Percentiles rank a stretch among this genome's conserved stretches.
phyloP scores from a whole-genome alignment of 1,284 basidiomycete species.

The Agaricales sp. region DNA sequence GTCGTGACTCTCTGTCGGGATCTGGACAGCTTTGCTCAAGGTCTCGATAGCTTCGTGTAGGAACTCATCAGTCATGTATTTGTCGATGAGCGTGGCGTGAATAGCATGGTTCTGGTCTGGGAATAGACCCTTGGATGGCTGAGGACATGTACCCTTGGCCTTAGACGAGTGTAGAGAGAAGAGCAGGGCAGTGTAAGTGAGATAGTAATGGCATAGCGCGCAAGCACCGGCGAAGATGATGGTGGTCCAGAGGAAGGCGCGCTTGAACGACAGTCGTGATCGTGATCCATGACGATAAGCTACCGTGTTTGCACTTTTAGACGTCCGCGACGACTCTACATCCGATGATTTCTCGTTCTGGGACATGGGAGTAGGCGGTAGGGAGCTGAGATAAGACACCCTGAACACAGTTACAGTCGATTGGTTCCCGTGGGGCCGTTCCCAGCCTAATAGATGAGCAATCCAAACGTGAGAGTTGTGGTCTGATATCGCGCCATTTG shows the following conservation, averaged over 20 bases:
- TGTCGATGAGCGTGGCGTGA: neutral
- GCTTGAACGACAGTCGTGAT: neutral
- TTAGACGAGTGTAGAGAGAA: too few species aligned
- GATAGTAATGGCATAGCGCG: neutral
- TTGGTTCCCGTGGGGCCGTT: too few species aligned
- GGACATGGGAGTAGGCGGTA: too few species aligned
- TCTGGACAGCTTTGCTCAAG: neutral
- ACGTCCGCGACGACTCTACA: too few species aligned
- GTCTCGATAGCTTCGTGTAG: neutral
- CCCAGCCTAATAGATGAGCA: too few species aligned
- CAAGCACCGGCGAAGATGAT: neutral
- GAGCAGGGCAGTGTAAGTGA: neutral
- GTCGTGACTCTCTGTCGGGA: neutral
- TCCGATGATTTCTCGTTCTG: too few species aligned
- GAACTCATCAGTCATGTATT: neutral
- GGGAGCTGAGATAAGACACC: too few species aligned
- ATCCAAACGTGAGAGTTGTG: too few species aligned
- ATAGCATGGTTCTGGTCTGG: neutral
- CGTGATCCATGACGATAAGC: neutral
- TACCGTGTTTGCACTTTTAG: neutral
- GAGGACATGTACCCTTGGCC: neutral
- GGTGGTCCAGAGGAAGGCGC: neutral
- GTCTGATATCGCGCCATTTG: too few species aligned
- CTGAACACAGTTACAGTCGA: too few species aligned
- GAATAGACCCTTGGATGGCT: neutral